phyloP scores from a whole-genome alignment of 1,284 basidiomycete species.

The Ceratobasidium sp. region DNA sequence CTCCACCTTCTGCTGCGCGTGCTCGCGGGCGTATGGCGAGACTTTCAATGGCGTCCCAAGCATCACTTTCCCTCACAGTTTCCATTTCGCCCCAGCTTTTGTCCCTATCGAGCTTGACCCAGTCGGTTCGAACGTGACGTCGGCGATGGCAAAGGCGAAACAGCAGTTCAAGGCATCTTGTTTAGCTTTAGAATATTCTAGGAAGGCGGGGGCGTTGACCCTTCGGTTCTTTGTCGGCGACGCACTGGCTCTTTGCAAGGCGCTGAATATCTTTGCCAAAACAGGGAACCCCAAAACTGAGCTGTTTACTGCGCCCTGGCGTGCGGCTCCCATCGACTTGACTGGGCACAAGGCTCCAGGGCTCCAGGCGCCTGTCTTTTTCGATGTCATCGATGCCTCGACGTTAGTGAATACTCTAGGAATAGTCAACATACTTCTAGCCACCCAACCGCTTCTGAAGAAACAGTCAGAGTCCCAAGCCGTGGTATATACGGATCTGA shows the following conservation, averaged over 20 bases:
- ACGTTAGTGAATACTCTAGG: slow-evolving; percentile 67
- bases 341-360: not conserved
- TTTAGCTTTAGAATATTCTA: slow-evolving; percentile 54
- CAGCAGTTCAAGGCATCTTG: slow-evolving; percentile 61
- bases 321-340: slow-evolving; percentile 11
- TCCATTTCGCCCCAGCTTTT: slow-evolving; percentile 14
- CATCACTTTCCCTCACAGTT: slow-evolving; percentile 54
- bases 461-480: slow-evolving; percentile 52
- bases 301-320: slow-evolving; percentile 17
- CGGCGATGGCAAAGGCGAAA: slow-evolving; percentile 54
- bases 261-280: slow-evolving; percentile 54
- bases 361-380: slow-evolving; percentile 51
- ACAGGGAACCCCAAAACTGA: slow-evolving; percentile 21
- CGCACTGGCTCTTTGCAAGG: slow-evolving; percentile 53
- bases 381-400: slow-evolving; percentile 70
- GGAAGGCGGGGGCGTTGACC: not conserved
- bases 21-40: slow-evolving; percentile 60
- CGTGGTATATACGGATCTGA: slow-evolving; percentile 64
- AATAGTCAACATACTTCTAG: slow-evolving; percentile 65
- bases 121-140: slow-evolving; percentile 43
- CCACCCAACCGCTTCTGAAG: slow-evolving; percentile 59
- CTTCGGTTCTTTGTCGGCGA: slow-evolving; percentile 26
- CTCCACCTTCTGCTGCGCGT: slow-evolving; percentile 67
- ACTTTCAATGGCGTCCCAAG: slow-evolving; percentile 63
- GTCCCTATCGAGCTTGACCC: not conserved